Percentiles rank a stretch among this genome's conserved stretches.
phyloP scores from a whole-genome alignment of 192 early-diverging fungal species.

The Coemansia sp. region DNA sequence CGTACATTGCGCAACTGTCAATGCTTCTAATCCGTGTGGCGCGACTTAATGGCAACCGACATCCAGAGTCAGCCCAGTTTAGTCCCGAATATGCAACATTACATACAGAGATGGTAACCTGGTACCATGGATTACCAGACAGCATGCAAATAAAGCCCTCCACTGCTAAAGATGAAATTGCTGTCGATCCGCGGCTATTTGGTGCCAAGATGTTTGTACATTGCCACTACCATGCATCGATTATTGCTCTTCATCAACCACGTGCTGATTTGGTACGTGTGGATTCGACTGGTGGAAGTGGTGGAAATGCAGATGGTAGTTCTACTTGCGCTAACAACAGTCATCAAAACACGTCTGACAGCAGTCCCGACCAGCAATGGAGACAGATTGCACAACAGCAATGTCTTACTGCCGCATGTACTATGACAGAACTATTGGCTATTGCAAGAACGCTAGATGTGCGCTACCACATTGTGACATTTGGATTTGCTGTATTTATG shows the following conservation, averaged over 20 bases:
- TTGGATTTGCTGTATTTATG: conserved; percentile 55
- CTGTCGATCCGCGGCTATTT: conserved; percentile 29
- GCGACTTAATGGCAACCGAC: conserved; percentile 51
- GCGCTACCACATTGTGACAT: conserved; percentile 51
- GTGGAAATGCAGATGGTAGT: neutral
- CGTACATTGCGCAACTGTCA: conserved; percentile 42
- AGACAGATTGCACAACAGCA: conserved; percentile 50
- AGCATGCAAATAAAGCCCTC: conserved; percentile 37
- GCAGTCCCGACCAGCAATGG: conserved; percentile 32
- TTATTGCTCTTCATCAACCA: conserved; percentile 54
- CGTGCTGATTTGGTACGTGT: conserved; percentile 52
- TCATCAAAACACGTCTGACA: neutral
- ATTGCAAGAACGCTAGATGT: conserved; percentile 39
- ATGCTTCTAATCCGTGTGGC: conserved; percentile 51
- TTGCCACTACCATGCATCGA: conserved; percentile 52
- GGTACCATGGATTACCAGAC: conserved; percentile 48
- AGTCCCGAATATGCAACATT: conserved; percentile 46
- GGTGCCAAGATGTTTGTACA: conserved; percentile 55
- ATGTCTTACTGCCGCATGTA: conserved; percentile 52
- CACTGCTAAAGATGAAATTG: conserved; percentile 28
- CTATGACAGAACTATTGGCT: conserved; percentile 49
- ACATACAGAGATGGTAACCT: conserved; percentile 51
- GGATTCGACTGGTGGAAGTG: conserved; percentile 16
- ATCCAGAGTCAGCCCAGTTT: conserved; percentile 54
- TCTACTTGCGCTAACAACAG: neutral